phyloP scores from a whole-genome alignment of 1,284 basidiomycete genomes.

The Ustilago sp. region DNA sequence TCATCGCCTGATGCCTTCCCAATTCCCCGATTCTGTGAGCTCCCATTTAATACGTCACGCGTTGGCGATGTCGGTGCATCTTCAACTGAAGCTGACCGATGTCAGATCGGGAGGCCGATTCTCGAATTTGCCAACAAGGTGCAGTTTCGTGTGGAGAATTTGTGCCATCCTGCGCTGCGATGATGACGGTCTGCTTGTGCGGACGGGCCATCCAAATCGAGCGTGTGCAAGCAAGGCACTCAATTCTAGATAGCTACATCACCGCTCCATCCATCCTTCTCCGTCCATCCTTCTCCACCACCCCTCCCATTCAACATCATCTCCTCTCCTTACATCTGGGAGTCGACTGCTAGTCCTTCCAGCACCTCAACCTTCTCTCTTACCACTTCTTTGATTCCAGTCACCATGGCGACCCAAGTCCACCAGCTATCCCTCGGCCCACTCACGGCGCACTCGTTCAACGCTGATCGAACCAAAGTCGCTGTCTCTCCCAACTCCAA shows the following conservation, averaged over 20 bases:
- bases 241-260: neutral
- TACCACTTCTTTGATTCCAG: neutral
- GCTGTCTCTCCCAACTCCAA: constrained; percentile 91
- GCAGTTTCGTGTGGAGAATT: neutral
- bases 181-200: constrained; percentile 28
- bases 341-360: constrained; percentile 64
- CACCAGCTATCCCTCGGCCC: constrained; percentile 81
- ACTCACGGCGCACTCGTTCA: constrained; percentile 92
- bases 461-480: constrained; percentile 86
- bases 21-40: too few species aligned
- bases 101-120: neutral
- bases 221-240: neutral
- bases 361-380: neutral
- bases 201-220: constrained; percentile 21
- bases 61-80: too few species aligned
- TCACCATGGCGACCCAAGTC: constrained; percentile 61
- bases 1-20: too few species aligned
- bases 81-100: neutral
- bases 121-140: neutral
- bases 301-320: neutral
- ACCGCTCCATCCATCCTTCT: neutral
- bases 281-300: neutral
- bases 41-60: too few species aligned
- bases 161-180: neutral
- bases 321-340: constrained; percentile 12